Evolutionary conservation across 108 stramenopile species (phyloP).

Genomic region (Chaetoceros tenuissimus): DNA sequence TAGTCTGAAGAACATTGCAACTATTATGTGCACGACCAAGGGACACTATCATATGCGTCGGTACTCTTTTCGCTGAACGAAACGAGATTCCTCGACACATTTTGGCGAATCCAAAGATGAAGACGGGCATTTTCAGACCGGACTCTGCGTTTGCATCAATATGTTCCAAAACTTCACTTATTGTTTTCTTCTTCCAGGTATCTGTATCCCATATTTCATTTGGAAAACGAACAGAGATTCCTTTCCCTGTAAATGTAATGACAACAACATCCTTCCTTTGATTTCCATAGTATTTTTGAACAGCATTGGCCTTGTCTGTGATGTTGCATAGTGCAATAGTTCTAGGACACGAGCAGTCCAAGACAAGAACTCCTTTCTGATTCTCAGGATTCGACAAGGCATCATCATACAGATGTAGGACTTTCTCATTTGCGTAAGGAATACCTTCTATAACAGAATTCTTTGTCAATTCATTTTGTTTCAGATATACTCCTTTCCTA

Average conservation of each 20-base stretch:
- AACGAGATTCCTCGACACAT: constrained; percentile 29
- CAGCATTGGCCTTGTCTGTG: constrained; percentile 9
- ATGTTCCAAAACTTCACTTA: constrained; percentile 6
- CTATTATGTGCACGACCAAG: constrained; percentile 19
- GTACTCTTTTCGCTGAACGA: constrained; percentile 13
- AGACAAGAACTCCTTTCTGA: constrained; percentile 18
- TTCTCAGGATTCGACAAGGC: neutral
- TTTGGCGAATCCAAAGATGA: constrained; percentile 26
- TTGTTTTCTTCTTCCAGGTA: constrained; percentile 4
- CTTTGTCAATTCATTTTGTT: constrained; percentile 18
- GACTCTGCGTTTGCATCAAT: constrained; percentile 8
- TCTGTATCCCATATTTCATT: neutral
- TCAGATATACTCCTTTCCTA: constrained; percentile 16
- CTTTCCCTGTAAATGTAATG: constrained; percentile 7
- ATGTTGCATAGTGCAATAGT: constrained; percentile 13
- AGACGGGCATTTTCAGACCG: constrained; percentile 20
- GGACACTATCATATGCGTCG: constrained; percentile 20
- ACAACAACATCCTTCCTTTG: constrained; percentile 11
- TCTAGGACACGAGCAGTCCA: constrained; percentile 20
- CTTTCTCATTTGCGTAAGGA: constrained; percentile 17
- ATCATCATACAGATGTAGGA: constrained; percentile 16
- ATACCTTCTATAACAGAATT: constrained; percentile 1
- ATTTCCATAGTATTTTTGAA: constrained; percentile 5
- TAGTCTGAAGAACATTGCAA: constrained; percentile 20
- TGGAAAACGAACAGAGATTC: constrained; percentile 11